Base-by-base conservation (phyloP, 441 rosid species). In the Arabidopsis hybrid region DNA sequence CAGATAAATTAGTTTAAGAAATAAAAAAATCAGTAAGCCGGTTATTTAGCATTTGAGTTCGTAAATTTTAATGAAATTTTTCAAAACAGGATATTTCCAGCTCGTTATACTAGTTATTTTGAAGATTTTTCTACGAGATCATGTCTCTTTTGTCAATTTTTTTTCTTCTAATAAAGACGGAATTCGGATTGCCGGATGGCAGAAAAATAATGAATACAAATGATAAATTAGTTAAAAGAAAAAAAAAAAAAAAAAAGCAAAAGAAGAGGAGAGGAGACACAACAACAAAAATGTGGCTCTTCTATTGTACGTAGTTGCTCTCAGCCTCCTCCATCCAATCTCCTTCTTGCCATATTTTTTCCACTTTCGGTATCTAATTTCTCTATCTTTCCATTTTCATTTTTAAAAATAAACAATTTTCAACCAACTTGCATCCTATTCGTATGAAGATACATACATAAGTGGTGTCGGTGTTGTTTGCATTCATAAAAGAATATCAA, bases 221-320 rank as follows among this genome's bases (percentile, higher is more conserved):
- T 4, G 16, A 0, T 13, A 13, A 39, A 16, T 31, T 31, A 31
- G 32, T 31, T 31, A 65, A 36, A 16, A 26, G 12, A 21, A 21
- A 21, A 21, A 21, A 21, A 21, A 21, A 21, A 21, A 1, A 1
- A 21, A 13, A 59, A 70, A 75, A 61, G 74, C 47, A 75, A 75
- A 75, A 68, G 79, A 68, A 75, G 64, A 68, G 73, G 64, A 74
- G 60, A 57, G 73, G 73, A 67, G 35, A 26, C 62, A 60, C 64
- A 60, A 4, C 40, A 11, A 18, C 32, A 45, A 74, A 52, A 68
- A 38, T 68, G 69, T 68, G 74, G 74, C 40, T 53, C 35, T 45
- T 68, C 59, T 61, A 60, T 26, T 11, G 17, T 45, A 35, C 16
- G 69, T 61, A 43, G 79, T 75, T 75, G 74, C 74, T 75, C 69